Evolutionary conservation across 108 stramenopile species (phyloP), one percentile per base, ranked within the genome.

Genomic region (Mayamaea pseudoterrestris): DNA sequence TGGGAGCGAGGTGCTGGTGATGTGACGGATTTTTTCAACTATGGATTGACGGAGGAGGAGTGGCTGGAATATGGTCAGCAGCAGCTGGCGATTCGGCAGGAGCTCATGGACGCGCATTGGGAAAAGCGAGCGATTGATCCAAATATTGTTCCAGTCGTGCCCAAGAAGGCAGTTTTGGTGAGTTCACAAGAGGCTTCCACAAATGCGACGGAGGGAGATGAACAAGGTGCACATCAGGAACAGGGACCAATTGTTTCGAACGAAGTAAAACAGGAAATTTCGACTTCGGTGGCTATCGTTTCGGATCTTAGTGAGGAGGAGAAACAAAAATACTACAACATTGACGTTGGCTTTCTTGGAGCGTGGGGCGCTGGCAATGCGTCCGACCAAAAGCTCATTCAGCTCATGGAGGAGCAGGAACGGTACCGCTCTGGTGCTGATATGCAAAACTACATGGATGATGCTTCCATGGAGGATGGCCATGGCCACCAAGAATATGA

Each of bases 331-430:
- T 20, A 14, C 18, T 39, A 18, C 18, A 39, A 3, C 20, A 20
- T 34, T 8, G 8, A 14, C 56, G 35, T 32, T 30, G 53, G 68
- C 18, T 42, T 65, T 11, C 83, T 77, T 18, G 89, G 89, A 11
- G 88, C 83, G 5, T 90, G 89, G 89, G 83, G 89, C n/a, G 79
- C 76, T 6, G 82, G 87, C 20, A 78, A 78, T 3, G 68, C 71
- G 16, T 66, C 74, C 21, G 81, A 76, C 26, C 79, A 79, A n/a
- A 47, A 61, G 11, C 42, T 90, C 41, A 68, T 82, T 11, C 63
- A 65, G 30, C 66, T 90, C 26, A 83, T 90, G 46, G 73, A 74
- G 52, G 76, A 83, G 27, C 83, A 85, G 66, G 57, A 76, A 12
- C 39, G 28, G 32, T 43, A 39, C 8, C 16, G 20, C 5, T 5